phyloP scores from a whole-genome alignment of 1,284 basidiomycete species.

The Cystobasidium pallidum region DNA sequence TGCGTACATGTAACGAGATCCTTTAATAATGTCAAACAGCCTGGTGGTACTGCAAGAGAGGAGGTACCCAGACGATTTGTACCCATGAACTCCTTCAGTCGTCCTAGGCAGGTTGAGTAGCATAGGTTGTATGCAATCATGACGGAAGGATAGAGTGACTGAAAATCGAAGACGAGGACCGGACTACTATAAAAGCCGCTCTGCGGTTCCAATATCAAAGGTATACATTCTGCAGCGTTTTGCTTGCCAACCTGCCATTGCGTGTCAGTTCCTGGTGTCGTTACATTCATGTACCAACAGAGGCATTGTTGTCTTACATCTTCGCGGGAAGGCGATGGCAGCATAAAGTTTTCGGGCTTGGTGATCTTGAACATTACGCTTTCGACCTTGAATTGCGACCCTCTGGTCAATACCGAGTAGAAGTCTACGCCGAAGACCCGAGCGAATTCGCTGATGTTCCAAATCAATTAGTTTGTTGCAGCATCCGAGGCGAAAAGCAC shows the following conservation, averaged over 20 bases:
- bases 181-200: conserved; percentile 93
- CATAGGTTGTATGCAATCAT: conserved; percentile 99
- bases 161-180: conserved; percentile 89
- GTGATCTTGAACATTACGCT: conserved; percentile 96
- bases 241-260: conserved; percentile 79
- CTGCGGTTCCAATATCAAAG: conserved; percentile 90
- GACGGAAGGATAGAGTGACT: conserved; percentile 91
- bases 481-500: too few species aligned
- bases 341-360: conserved; percentile 91
- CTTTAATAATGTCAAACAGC: conserved; percentile 69
- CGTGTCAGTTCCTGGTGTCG: neutral
- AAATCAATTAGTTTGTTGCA: too few species aligned
- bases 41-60: conserved; percentile 72
- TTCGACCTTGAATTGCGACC: conserved; percentile 98
- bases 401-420: conserved; percentile 88
- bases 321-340: conserved; percentile 80
- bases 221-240: conserved; percentile 93
- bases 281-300: neutral
- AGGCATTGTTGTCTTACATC: conserved; percentile 64
- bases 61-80: conserved; percentile 80
- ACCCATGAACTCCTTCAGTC: conserved; percentile 79
- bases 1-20: conserved; percentile 72
- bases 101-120: conserved; percentile 94
- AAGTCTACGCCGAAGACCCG: conserved; percentile 97
- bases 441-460: conserved; percentile 94